Base-by-base conservation (phyloP, 2,329 filamentous ascomycete genomes). In the Exophiala lecanii-corni region DNA sequence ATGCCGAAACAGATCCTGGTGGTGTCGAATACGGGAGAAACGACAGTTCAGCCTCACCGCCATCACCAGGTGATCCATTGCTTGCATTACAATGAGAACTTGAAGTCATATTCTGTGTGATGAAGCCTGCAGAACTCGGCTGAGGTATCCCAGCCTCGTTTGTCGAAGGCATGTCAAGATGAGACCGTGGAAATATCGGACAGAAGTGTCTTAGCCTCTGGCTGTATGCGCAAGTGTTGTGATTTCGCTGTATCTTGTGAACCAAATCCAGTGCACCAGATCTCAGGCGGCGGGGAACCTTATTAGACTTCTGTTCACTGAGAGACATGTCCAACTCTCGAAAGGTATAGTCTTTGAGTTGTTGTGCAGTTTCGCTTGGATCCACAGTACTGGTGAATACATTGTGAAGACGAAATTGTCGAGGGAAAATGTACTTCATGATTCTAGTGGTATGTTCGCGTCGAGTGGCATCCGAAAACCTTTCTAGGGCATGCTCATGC, bases 401-500 rank as follows among this genome's bases (percentile, higher is more conserved):
- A 63, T 97, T 98, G 59, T 94, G 88, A 3, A 98, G 69, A 10
- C 79, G 79, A 58, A 95, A 97, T 58, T 97, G 89, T 9, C 83
- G 76, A 21, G 92, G 92, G 55, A 98, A 98, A 1, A 98, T 81
- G 63, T 97, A 91, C 71, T 91, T 92, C 76, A 95, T 79, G 15
- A 94, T 66, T 54, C 84, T 86, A 9, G 80, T 59, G 0, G 81
- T 85, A 50, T 83, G 75, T 9, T 64, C 58, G 1, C 69, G 57
- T 55, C 76, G 67, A 26, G 67, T 49, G 30, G 63, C 47, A 55
- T 74, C 57, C 25, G 73, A 65, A 51, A 75, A 84, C 16, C 88
- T 79, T 59, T 92, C 94, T 17, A 97, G 64, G 2, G 89, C 80
- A 68, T 96, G 89, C 43, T 87, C 87, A 61, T 86, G 85, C 51